Percentiles rank a stretch among this genome's conserved stretches.
These are phyloP conservation scores for Lathyrus oleraceus DNA, from an alignment of 306 rosid genomes.

Conservation along the genomic window DNA sequence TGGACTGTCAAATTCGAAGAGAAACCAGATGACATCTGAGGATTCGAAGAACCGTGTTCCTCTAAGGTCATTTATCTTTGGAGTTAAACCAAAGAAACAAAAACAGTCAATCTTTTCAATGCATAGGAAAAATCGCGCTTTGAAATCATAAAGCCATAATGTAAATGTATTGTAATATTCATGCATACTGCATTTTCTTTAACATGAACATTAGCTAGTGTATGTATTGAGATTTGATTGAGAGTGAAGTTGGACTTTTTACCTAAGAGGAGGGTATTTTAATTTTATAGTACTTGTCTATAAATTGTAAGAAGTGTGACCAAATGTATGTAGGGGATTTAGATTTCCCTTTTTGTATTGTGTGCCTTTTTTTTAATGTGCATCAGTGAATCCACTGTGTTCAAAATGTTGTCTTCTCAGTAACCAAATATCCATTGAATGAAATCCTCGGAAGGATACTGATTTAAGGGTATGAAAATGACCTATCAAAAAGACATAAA, in stretches of 20 bases:
- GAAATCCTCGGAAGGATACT: not conserved
- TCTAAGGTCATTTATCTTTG: slow-evolving; percentile 85
- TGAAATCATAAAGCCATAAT: slow-evolving; percentile 30
- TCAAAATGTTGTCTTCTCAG: slow-evolving; percentile 25
- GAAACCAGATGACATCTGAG: slow-evolving; percentile 45
- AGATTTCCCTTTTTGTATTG: slow-evolving; percentile 21
- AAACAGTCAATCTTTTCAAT: slow-evolving; percentile 72
- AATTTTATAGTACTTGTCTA: slow-evolving; percentile 17
- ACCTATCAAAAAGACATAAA: no score
- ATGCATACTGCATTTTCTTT: not conserved
- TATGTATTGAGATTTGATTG: slow-evolving; percentile 12
- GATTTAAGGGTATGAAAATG: not conserved
- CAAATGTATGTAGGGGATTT: slow-evolving; percentile 21
- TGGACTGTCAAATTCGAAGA: slow-evolving; percentile 58
- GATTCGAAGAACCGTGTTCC: slow-evolving; percentile 62
- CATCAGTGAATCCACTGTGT: slow-evolving; percentile 19
- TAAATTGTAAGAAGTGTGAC: slow-evolving; percentile 25
- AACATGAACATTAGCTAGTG: slow-evolving; percentile 29
- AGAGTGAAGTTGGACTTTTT: no score
- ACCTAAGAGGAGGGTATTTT: no score
- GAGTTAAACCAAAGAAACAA: slow-evolving; percentile 62
- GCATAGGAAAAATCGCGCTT: slow-evolving; percentile 57
- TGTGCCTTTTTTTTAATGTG: slow-evolving; percentile 12
- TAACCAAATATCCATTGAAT: slow-evolving; percentile 11
- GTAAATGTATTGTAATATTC: slow-evolving; percentile 38